Base-by-base conservation (phyloP, 345 rosid genomes). In the Microcos paniculata region DNA sequence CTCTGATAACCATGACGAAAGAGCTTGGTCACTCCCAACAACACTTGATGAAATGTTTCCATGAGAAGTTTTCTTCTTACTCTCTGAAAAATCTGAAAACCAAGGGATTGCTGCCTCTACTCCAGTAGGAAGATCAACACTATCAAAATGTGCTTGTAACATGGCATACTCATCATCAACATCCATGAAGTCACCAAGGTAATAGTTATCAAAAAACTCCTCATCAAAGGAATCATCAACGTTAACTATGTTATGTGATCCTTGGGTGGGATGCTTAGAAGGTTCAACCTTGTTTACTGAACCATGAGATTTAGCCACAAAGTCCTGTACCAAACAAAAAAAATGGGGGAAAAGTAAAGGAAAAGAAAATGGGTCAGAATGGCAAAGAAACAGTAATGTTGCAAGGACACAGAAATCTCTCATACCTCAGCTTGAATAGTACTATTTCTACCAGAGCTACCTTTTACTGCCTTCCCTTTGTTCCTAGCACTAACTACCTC, bases 81-180 rank as follows among this genome's bases (percentile, higher is more conserved):
- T 49, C 18, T 76, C 74, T 65, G 76, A 16, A 49, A 84, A 81
- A 80, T 78, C 77, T 2, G 85, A 68, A 72, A 90, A 83, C 89
- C 88, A 87, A 52, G 97, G 94, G 75, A 94, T 81, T 2, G 91
- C 30, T 45, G 86, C 90, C 85, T 94, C 98, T 80, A 94, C 97
- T 46, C 88, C 94, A 78, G 97, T 72, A 71, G 97, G 96, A 59
- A 91, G 58, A 82, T 90, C 87, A 75, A 83, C 85, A 53, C 73
- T 70, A 83, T 95, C 96, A 33, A 91, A 90, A 78, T 88, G 87
- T 28, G 87, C 87, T 88, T 93, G 97, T 74, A 91, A 84, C 71
- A 67, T 51, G 70, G 79, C 84, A 76, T 84, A 90, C n/a, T n/a
- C n/a, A 2, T 82, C 79, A 64, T 89, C 90, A 78, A 79, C 62